Evolutionary conservation across 208 protist genomes (phyloP), one percentile per base, ranked within the genome.

Genomic region (Trypanosoma conorhini): DNA sequence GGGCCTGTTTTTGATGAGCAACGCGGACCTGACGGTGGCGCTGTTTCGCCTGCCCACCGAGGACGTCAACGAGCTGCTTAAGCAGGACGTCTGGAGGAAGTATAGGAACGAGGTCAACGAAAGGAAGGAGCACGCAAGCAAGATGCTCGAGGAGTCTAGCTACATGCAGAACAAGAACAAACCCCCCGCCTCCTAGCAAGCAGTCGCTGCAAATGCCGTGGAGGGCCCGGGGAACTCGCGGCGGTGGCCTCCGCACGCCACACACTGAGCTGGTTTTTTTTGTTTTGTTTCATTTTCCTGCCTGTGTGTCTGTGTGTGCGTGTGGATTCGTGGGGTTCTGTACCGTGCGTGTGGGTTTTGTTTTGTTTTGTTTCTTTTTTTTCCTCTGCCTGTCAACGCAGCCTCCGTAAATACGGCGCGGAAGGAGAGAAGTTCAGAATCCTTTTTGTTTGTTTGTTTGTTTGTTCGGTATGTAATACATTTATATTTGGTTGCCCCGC

Each of bases 61-160:
- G 38, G 88, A 94, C 40, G 77, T 85, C 0, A 94, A 92, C 59
- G 85, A 92, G 63, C 68, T 94, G 30, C 57, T 94, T 31, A 94
- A 91, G 67, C 74, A 80, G 22, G 70, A 72, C 15, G 82, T 90
- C 8, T 94, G 85, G 89, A 73, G 77, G 31, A 80, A 81, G 67
- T 80, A 90, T 63, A 69, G 80, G 40, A 92, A 87, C 62, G 80
- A 86, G 22, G 40, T 92, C 9, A 90, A 85, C 59, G 76, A 82
- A 55, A 65, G 86, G 22, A 88, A 92, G 72, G 84, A 92, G 60
- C 72, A 88, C 12, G 82, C 83, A 9, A 88, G 79, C 54, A 92
- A 90, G 59, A 71, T 90, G 62, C 79, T 94, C 0, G 86, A 92
- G 59, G 85, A 92, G 1, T 91, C 83, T 19, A 92, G 82, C 66